Evolutionary conservation across 1,284 basidiomycete genomes (phyloP), one percentile per base, ranked within the genome.

Genomic region (Cryptococcus sp.): DNA sequence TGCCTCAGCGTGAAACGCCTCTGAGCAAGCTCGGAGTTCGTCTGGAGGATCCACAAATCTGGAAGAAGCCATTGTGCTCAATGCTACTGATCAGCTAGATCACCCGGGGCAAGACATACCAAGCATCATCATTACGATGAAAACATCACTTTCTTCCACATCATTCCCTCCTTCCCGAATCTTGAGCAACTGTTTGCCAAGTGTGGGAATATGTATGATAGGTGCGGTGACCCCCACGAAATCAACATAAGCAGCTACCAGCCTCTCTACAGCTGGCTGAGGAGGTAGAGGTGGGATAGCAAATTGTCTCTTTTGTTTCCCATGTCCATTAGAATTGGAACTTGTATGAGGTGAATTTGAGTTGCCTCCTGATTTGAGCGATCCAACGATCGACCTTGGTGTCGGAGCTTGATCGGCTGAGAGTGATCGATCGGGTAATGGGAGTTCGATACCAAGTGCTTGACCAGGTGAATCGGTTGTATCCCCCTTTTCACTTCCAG

Each of bases 51-150:
- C 74, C 25, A 76, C 69, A 28, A 74, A 74, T 14, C 74, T 60
- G 1, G 75, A 75, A 7, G 74, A 68, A 10, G 75, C 74, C 74
- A 77, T 77, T 2, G 75, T 76, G 44, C 70, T 73, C 24, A 77
- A 53, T 0, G 75, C 75, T 70, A 48, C 10, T 48, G 24, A 59
- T 43, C 39, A 50, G 43, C 28, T 40, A 9, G 5, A 3, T 23
- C 13, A 36, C 4, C 28, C 24, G 16, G 45, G 5, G 36, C 14
- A 18, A 9, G 22, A 59, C 68, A 60, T 21, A 74, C 72, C 72
- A 1, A 76, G 55, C 14, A 77, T 73, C 74, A 77, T 77, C 65
- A 76, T 69, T 25, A 77, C 74, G 18, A 76, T 70, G 52, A 77
- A 77, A 21, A 76, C 59, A 55, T 77, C 75, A 25, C 64, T 64